phyloP scores from a whole-genome alignment of 306 rosid species.

The Oxytropis ochrocephala region DNA sequence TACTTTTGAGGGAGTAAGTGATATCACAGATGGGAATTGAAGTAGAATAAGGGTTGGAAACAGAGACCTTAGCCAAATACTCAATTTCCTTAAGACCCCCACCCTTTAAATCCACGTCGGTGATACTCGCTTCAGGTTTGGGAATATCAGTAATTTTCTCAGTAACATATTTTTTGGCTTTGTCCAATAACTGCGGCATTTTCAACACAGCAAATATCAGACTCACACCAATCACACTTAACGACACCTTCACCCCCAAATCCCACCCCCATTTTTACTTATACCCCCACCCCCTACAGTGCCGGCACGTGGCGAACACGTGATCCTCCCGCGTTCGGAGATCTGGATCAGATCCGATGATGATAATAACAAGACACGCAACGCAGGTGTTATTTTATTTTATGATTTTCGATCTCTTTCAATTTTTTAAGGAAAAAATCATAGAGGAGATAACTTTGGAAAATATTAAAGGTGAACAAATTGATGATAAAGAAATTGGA shows the following conservation, averaged over 20 bases:
- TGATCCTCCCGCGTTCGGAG: background rate
- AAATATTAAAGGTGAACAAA: background rate
- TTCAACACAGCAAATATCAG: background rate
- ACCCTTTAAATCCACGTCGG: conserved; percentile 62
- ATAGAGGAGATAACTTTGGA: background rate
- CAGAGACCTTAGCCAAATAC: conserved; percentile 56
- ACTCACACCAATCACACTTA: background rate
- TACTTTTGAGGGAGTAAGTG: conserved; percentile 66
- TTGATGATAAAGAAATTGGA: background rate
- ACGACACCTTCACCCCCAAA: background rate
- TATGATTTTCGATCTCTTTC: background rate
- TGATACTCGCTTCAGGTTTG: conserved; percentile 64
- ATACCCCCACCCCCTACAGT: background rate
- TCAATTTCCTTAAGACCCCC: conserved; percentile 33
- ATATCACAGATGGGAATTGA: conserved; percentile 78
- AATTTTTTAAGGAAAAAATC: background rate
- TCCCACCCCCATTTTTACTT: background rate
- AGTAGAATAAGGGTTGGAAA: conserved; percentile 51
- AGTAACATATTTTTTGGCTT: conserved; percentile 45
- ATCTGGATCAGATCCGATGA: conserved; percentile 15
- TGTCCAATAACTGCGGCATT: conserved; percentile 57
- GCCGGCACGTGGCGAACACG: conserved; percentile 12
- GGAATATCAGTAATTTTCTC: conserved; percentile 43
- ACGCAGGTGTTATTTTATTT: background rate
- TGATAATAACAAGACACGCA: background rate